These are phyloP conservation scores for Torulaspora franciscae DNA, from an alignment of 805 yeast species.

Conservation along the genomic window DNA sequence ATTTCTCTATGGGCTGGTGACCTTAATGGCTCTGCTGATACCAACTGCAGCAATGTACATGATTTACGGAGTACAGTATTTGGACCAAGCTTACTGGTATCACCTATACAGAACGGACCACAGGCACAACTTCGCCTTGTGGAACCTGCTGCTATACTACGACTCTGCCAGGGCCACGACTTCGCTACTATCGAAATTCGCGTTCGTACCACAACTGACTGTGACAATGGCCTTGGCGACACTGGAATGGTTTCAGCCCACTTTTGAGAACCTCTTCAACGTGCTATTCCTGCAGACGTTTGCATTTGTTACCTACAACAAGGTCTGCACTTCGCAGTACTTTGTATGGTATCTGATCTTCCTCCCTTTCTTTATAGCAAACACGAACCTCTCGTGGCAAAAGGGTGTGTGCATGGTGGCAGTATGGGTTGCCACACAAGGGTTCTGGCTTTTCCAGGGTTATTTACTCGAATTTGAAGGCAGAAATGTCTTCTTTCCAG, in stretches of 20 bases:
- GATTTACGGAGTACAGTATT: conserved; percentile 67
- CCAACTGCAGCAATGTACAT: conserved; percentile 59
- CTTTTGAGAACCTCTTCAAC: conserved; percentile 41
- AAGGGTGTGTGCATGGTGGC: conserved; percentile 42
- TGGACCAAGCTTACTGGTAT: conserved; percentile 74
- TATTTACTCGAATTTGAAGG: conserved; percentile 81
- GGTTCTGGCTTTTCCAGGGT: conserved; percentile 71
- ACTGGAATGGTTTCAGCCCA: conserved; percentile 22
- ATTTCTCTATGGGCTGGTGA: conserved; percentile 39
- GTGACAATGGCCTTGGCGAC: conserved; percentile 30
- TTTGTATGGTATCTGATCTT: conserved; percentile 91
- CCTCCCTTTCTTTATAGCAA: conserved; percentile 64
- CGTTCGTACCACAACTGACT: conserved; percentile 78
- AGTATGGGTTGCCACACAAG: conserved; percentile 71
- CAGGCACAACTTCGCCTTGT: conserved; percentile 89
- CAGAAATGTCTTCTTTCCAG: conserved; percentile 53
- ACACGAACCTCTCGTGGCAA: conserved; percentile 37
- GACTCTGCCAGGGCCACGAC: conserved; percentile 39
- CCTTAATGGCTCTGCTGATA: conserved; percentile 41
- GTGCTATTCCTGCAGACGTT: conserved; percentile 72
- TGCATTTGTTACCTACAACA: conserved; percentile 71
- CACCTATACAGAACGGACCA: conserved; percentile 84
- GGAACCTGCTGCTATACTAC: conserved; percentile 68
- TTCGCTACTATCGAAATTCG: conserved; percentile 40
- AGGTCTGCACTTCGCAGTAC: conserved; percentile 90